A percentile compares a stretch with the other conserved stretches of the same genome.
Conservation (phyloP, 228 moss, liverwort and hornwort genomes). For the Sphagnum magellanicum region DNA sequence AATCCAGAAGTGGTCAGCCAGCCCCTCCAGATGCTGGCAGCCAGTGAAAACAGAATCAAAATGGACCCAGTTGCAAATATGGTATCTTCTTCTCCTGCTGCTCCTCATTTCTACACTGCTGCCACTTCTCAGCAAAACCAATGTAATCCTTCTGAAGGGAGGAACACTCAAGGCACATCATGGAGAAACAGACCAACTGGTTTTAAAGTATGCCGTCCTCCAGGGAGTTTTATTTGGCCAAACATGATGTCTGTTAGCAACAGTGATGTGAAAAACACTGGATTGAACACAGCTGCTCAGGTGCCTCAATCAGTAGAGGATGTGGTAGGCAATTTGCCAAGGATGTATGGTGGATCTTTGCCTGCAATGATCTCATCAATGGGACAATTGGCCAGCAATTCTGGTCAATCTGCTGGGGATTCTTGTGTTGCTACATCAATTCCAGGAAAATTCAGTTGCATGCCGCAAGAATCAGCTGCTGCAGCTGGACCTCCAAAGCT, state of each 20-base stretch:
- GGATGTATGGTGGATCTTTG: background rate
- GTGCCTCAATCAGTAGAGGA: slow-evolving; percentile 5
- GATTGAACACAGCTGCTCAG: slow-evolving; percentile 6
- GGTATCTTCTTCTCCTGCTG: background rate
- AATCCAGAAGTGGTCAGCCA: too few relatives aligned
- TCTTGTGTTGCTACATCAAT: slow-evolving; percentile 33
- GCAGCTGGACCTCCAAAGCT: background rate
- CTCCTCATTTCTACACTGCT: background rate
- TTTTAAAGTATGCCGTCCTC: slow-evolving; percentile 34
- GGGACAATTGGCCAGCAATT: slow-evolving; percentile 3
- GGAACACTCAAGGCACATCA: background rate
- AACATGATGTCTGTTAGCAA: slow-evolving; percentile 16
- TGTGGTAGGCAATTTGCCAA: slow-evolving; percentile 6
- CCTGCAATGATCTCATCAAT: slow-evolving; percentile 1
- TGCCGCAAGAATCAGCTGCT: slow-evolving; percentile 17
- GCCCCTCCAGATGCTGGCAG: too few relatives aligned
- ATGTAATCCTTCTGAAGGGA: background rate
- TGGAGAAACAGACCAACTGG: slow-evolving; percentile 20
- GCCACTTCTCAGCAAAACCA: background rate
- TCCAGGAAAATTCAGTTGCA: slow-evolving; percentile 41
- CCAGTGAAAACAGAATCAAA: background rate
- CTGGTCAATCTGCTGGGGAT: slow-evolving; percentile 23
- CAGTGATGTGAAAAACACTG: slow-evolving; percentile 2
- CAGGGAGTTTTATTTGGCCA: slow-evolving; percentile 49
- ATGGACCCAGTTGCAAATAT: slow-evolving; percentile 1